Base-by-base conservation (phyloP, 768 basidiomycete genomes). In the Porpolomopsis calyptriformis region DNA sequence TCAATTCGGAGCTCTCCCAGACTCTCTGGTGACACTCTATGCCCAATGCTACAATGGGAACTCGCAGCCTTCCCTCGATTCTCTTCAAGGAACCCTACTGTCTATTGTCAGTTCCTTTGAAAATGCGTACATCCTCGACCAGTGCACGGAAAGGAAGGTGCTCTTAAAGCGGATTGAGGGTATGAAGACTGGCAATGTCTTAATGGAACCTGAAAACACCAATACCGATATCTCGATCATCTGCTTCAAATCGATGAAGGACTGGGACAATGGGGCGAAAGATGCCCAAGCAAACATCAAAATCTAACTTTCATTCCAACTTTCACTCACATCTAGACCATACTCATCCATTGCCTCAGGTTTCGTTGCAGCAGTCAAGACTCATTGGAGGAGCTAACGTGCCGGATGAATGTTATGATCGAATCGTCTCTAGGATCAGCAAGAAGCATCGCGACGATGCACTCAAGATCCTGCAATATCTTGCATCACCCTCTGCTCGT, bases 121-220 rank as follows among this genome's bases (percentile, higher is more conserved):
- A 22, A 0, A 52, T 49, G 0, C 19, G n/a, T 58, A 54, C 26
- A 35, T 59, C 27, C 34, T 58, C 3, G 57, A 59, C 27, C 57
- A 59, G 43, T 55, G 51, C 18, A 35, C 46, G n/a, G 51, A 54
- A 33, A 35, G 37, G 11, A 39, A 35, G 3, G 29, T 44, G n/a
- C 37, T 59, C 9, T 41, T 53, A 4, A 34, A 23, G 4, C 27
- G 48, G 10, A 44, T 54, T 12, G 49, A 20, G 22, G 22, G 31
- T 9, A 40, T 12, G 31, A 42, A 18, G 23, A 40, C 50, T 2
- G 14, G 19, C 3, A 20, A 46, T 12, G 29, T 44, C 23, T 19
- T 37, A 12, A 16, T 35, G 16, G 29, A 14, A 33, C n/a, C 18
- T 6, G 48, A 42, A 8, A 34, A 24, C 16, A 18, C 45, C 3